These are phyloP conservation scores for Saccharomycopsis selenospora DNA, from an alignment of 805 yeast genomes.

Conservation along the genomic window DNA sequence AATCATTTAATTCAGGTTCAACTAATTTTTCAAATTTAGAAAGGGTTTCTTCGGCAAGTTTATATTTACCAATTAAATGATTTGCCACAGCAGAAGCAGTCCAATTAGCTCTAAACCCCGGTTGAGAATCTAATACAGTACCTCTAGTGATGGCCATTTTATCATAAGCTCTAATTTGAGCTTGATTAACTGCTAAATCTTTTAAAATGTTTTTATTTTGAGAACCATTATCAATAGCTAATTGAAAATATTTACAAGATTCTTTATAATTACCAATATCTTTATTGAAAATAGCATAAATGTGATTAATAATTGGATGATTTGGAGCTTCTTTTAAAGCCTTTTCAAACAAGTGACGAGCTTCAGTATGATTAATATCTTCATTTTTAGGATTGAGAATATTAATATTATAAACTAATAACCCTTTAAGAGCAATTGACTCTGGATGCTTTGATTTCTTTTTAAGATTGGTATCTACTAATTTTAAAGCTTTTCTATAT, in stretches of 20 bases:
- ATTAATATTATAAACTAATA: conserved; percentile 46
- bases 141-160: conserved; percentile 57
- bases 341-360: conserved; percentile 45
- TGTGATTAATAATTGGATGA: conserved; percentile 73
- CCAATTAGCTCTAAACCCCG: conserved; percentile 89
- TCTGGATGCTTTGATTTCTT: conserved; percentile 72
- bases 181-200: conserved; percentile 73
- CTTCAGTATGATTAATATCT: conserved; percentile 31
- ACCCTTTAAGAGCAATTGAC: conserved; percentile 78
- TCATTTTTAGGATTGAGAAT: conserved; percentile 32
- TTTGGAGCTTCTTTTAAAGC: conserved; percentile 53
- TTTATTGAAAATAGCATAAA: conserved; percentile 78
- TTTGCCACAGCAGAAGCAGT: conserved; percentile 81
- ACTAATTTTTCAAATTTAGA: conserved; percentile 69
- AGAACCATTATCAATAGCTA: conserved; percentile 71
- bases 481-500: conserved; percentile 76
- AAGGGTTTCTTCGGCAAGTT: conserved; percentile 64
- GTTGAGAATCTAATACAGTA: conserved; percentile 58
- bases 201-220: conserved; percentile 71
- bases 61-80: conserved; percentile 61
- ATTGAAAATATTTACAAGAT: conserved; percentile 71
- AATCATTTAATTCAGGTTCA: conserved; percentile 56
- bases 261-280: conserved; percentile 60
- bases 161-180: conserved; percentile 71
- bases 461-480: conserved; percentile 68